Percentiles rank a stretch among this genome's conserved stretches.
phyloP scores from a whole-genome alignment of 179 eudicot genomes.

The Amaranthus tricolor region DNA sequence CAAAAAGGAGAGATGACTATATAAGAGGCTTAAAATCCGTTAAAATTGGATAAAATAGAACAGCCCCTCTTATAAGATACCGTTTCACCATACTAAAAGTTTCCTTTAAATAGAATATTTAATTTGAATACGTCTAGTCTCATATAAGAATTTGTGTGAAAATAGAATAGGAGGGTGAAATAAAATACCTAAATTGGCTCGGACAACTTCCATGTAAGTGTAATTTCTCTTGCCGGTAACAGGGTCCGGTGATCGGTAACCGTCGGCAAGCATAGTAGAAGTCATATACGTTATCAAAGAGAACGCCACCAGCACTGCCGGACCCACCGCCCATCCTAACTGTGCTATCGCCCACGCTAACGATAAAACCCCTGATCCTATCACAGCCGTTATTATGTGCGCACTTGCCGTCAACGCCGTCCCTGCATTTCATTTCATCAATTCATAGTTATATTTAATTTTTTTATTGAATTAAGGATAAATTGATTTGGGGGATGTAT shows the following conservation, averaged over 20 bases:
- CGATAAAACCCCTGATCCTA: slow-evolving; percentile 72
- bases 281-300: slow-evolving; percentile 63
- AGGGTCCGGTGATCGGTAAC: slow-evolving; percentile 57
- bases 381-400: slow-evolving; percentile 71
- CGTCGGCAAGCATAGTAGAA: slow-evolving; percentile 63
- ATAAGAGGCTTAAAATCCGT: no score
- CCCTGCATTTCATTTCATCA: slow-evolving; percentile 28
- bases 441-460: neutral
- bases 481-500: neutral
- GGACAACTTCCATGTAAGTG: slow-evolving; percentile 66
- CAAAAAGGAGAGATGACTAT: no score
- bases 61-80: no score
- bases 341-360: slow-evolving; percentile 79
- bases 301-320: slow-evolving; percentile 47
- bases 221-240: slow-evolving; percentile 58
- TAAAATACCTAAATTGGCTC: slow-evolving; percentile 51
- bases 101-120: no score
- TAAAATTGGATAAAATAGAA: no score
- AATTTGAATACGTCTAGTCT: no score
- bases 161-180: neutral
- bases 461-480: neutral
- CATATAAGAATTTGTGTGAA: neutral
- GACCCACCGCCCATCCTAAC: slow-evolving; percentile 65
- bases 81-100: no score
- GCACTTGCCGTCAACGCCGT: slow-evolving; percentile 61